phyloP scores from a whole-genome alignment of 129 eudicot genomes.

The Calendula officinalis region DNA sequence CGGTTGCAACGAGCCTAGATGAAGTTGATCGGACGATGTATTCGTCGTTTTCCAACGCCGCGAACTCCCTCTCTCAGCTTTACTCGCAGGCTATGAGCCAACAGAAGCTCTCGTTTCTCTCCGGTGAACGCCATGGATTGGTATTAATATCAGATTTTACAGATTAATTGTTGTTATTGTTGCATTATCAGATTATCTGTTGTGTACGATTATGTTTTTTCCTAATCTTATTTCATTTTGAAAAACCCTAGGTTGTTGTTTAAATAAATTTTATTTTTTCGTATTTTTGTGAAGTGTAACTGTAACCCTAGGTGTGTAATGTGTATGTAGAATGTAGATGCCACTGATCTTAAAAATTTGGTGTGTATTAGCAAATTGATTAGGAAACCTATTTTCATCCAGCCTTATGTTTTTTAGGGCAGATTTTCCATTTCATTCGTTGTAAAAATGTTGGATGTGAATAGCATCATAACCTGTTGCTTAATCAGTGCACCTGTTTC shows the following conservation, averaged over 20 bases:
- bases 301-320: not conserved
- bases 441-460: not conserved
- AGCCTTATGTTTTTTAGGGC: not conserved
- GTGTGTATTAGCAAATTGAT: not conserved
- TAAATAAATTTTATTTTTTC: not conserved
- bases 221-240: slow-evolving; percentile 2
- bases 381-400: not conserved
- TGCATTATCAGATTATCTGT: not conserved
- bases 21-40: slow-evolving; percentile 71
- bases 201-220: not conserved
- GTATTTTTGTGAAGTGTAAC: not conserved
- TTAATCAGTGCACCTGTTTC: not conserved
- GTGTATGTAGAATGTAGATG: not conserved
- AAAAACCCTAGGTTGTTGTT: slow-evolving; percentile 24
- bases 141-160: slow-evolving; percentile 6
- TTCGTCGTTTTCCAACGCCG: slow-evolving; percentile 50
- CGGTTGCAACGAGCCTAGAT: slow-evolving; percentile 36
- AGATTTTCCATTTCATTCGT: not conserved
- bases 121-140: slow-evolving; percentile 71
- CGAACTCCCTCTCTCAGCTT: slow-evolving; percentile 61
- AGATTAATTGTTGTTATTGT: too few relatives aligned
- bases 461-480: not conserved
- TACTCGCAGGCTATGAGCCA: slow-evolving; percentile 52
- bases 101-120: slow-evolving; percentile 48
- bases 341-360: not conserved